phyloP scores from a whole-genome alignment of 768 basidiomycete genomes.

The Russula sp. region DNA sequence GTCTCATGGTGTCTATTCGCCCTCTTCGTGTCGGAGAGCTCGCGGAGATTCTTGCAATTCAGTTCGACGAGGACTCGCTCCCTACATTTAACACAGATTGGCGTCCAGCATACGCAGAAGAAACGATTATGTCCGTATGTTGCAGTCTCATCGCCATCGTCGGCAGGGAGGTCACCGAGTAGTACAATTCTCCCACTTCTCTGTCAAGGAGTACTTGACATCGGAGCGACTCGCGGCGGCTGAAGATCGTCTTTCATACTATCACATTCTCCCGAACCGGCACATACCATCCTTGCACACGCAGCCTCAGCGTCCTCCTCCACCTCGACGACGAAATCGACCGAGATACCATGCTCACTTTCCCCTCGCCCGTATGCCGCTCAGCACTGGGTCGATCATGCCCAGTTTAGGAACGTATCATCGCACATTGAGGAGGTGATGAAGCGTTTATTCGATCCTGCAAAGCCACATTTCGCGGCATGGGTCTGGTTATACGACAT shows the following conservation, averaged over 20 bases:
- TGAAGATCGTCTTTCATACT: neutral
- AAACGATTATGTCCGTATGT: neutral
- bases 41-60: neutral
- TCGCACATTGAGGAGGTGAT: too few relatives aligned
- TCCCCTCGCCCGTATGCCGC: too few relatives aligned
- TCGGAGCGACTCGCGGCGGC: neutral
- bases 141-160: neutral
- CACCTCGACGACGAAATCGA: neutral
- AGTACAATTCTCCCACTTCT: neutral
- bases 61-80: neutral
- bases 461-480: too few relatives aligned
- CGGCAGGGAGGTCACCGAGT: neutral
- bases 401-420: too few relatives aligned
- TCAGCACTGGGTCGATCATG: too few relatives aligned
- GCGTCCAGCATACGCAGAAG: neutral
- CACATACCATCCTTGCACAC: conserved; percentile 1
- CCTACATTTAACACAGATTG: neutral
- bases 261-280: neutral
- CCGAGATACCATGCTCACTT: too few relatives aligned
- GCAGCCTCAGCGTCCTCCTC: neutral
- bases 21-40: neutral
- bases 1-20: neutral
- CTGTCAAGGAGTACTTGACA: neutral
- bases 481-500: too few relatives aligned
- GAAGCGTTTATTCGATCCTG: too few relatives aligned